Conservation (phyloP, 1,139 yeast species). For the Blastobotrys capitulatus region DNA sequence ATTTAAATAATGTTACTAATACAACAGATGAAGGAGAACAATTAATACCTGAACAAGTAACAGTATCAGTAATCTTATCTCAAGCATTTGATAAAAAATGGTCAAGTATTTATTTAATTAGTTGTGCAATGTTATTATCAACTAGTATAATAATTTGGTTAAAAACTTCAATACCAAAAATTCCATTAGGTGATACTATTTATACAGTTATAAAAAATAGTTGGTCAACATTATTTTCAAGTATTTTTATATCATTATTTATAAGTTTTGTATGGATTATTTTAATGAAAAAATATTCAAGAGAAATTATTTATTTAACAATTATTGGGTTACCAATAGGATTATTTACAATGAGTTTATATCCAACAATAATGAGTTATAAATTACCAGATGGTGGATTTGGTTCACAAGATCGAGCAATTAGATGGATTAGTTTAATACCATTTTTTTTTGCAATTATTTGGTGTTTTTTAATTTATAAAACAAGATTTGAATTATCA, state of each 20-base stretch:
- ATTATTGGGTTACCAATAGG: slow-evolving; percentile 34
- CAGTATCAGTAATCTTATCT: slow-evolving; percentile 10
- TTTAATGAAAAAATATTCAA: slow-evolving; percentile 29
- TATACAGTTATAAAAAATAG: slow-evolving; percentile 31
- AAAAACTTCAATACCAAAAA: slow-evolving; percentile 27
- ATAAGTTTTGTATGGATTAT: slow-evolving; percentile 35
- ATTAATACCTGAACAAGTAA: slow-evolving; percentile 18
- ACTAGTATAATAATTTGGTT: slow-evolving; percentile 34
- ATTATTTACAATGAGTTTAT: slow-evolving; percentile 27
- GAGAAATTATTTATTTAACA: slow-evolving; percentile 32
- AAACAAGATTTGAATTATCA: slow-evolving; percentile 30
- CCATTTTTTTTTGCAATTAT: slow-evolving; percentile 31
- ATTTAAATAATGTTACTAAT: slow-evolving; percentile 17
- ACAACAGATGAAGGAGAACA: slow-evolving; percentile 10
- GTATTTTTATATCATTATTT: slow-evolving; percentile 29
- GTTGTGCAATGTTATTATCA: slow-evolving; percentile 31
- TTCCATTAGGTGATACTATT: slow-evolving; percentile 33
- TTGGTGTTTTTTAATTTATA: slow-evolving; percentile 34
- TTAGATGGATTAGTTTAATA: slow-evolving; percentile 35
- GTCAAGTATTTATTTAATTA: slow-evolving; percentile 29
- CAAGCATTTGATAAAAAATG: slow-evolving; percentile 28
- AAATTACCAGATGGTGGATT: slow-evolving; percentile 33
- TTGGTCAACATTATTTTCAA: slow-evolving; percentile 26
- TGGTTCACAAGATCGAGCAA: slow-evolving; percentile 34
- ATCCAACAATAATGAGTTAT: slow-evolving; percentile 34